Evolutionary conservation across 305 asterid species (phyloP).

Genomic region (Fraxinus dipetala): DNA sequence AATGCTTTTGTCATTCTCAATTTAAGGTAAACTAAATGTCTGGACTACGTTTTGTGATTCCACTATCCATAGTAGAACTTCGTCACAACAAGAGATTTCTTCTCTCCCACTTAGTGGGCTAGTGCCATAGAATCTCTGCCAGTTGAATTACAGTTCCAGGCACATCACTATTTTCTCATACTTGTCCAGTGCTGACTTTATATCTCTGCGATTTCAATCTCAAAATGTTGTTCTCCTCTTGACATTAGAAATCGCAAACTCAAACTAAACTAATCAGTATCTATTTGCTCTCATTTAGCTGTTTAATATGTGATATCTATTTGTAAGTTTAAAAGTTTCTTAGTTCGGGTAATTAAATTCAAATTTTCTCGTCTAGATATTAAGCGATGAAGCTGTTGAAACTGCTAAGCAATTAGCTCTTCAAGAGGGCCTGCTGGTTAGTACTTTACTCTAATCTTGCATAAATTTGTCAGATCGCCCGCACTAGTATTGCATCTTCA

Average conservation of each 20-base stretch:
- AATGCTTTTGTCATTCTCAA: background rate
- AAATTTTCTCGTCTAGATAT: conserved; percentile 45
- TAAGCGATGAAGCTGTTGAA: conserved; percentile 85
- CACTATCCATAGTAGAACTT: background rate
- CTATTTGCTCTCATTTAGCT: background rate
- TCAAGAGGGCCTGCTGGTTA: conserved; percentile 91
- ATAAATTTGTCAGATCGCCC: conserved; percentile 2
- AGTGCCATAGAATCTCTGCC: background rate
- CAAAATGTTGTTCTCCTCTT: background rate
- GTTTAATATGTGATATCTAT: background rate
- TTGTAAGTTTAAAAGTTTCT: background rate
- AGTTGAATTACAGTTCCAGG: background rate
- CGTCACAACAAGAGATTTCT: background rate
- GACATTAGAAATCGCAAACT: background rate
- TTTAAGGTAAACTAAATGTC: background rate
- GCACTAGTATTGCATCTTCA: background rate
- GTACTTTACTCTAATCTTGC: conserved; percentile 25
- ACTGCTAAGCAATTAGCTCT: conserved; percentile 88
- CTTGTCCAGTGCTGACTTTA: background rate
- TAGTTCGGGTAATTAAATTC: background rate
- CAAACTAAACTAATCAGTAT: background rate
- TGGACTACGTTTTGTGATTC: background rate
- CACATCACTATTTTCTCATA: background rate
- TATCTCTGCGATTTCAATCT: background rate
- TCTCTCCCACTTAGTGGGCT: background rate